Base-by-base conservation (phyloP, 805 yeast species). In the Yamadazyma philogaea region DNA sequence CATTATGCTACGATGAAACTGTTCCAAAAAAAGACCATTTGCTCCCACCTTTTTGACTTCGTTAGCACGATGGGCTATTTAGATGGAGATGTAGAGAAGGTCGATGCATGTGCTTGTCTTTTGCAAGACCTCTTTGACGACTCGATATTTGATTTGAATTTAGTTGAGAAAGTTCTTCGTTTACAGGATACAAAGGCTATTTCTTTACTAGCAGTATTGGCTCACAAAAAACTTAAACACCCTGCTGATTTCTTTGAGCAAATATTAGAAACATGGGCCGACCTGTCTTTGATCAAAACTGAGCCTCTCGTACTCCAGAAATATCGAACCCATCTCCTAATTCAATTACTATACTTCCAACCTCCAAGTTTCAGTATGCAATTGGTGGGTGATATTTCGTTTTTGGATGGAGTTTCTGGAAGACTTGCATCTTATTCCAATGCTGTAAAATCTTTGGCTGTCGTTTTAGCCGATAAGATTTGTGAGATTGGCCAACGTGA, bases 381-480 rank as follows among this genome's bases (percentile, higher is more conserved):
- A 12, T 16, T 42, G 7, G 19, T 32, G 11, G 27, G 34, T 18
- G 30, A 42, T 19, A 18, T 33, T 7, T 4, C 70, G 7, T 82
- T 82, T 50, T 56, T 82, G 12, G 55, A 64, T 18, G 71, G 78
- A 0, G 67, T 84, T n/a, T 74, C 84, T 0, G 61, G 68, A 39
- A 65, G 82, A 28, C 64, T 84, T n/a, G 70, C 69, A 19, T 75
- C 84, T 0, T 68, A 69, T 34, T 68, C 78, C 1, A 52, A 57
- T 1, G 55, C 53, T n/a, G 60, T 72, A 1, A 71, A 86, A 42
- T 54, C 67, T 11, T 57, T 81, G 24, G 89, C 82, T 0, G 77
- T 83, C 57, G 53, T 74, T 12, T 56, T 83, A 6, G 87, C 86
- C 1, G 83, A 82, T 51, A 54, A 57, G 12, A 55, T 78, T 1